Conservation (phyloP, 192 early-diverging fungal genomes). For the Rhizoclosmatium globosum region DNA sequence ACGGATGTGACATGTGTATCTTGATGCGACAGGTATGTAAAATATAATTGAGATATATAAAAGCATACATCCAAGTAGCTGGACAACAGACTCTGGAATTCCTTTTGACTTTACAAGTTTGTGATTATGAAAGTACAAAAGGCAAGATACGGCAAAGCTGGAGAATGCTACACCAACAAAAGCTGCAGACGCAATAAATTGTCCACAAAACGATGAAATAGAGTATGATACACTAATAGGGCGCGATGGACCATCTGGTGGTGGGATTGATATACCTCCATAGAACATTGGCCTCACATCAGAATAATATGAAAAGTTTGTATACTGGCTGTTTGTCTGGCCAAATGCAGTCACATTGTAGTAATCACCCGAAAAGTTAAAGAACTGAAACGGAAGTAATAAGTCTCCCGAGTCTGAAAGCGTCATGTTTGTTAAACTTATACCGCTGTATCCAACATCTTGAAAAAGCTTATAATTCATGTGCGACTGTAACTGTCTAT, state of each 20-base stretch:
- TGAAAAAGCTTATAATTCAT: conserved; percentile 22
- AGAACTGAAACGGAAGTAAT: conserved; percentile 6
- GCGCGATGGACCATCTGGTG: not conserved
- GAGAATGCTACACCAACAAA: too few species aligned
- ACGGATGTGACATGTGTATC: too few species aligned
- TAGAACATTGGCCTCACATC: not conserved
- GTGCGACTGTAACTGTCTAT: not conserved
- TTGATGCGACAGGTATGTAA: too few species aligned
- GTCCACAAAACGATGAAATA: too few species aligned
- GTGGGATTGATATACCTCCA: conserved; percentile 3
- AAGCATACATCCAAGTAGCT: too few species aligned
- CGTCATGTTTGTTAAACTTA: not conserved
- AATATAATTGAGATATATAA: too few species aligned
- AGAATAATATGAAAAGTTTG: conserved; percentile 3
- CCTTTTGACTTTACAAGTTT: too few species aligned
- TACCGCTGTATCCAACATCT: conserved; percentile 10
- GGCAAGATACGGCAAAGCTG: too few species aligned
- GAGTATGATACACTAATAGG: too few species aligned
- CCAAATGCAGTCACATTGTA: conserved; percentile 4
- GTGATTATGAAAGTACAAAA: too few species aligned
- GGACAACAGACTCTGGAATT: too few species aligned
- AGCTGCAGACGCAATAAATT: too few species aligned
- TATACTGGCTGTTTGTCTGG: not conserved
- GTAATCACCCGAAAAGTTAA: conserved; percentile 5
- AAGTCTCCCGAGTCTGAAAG: conserved; percentile 1